A percentile compares a stretch with the other conserved stretches of the same genome.
These are phyloP conservation scores for Dothistroma pini DNA, from an alignment of 2,329 filamentous ascomycete species.

Conservation along the genomic window DNA sequence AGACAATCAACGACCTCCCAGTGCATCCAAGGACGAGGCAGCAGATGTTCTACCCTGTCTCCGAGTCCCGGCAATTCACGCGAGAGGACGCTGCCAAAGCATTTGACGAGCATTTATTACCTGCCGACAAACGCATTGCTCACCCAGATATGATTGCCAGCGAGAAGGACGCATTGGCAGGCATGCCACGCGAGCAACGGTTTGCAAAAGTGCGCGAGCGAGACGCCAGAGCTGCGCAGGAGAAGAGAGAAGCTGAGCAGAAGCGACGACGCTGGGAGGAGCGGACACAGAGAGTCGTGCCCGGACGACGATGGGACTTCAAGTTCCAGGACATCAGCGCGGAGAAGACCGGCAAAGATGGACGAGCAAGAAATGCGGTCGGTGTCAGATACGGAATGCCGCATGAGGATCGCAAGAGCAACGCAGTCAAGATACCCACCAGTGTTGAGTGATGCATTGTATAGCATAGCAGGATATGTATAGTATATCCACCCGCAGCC, in stretches of 20 bases:
- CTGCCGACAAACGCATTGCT: slow-evolving; percentile 61
- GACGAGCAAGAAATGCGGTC: slow-evolving; percentile 51
- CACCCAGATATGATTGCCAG: slow-evolving; percentile 57
- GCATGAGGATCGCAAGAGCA: slow-evolving; percentile 60
- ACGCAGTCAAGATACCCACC: slow-evolving; percentile 60
- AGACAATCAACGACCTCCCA: slow-evolving; percentile 62
- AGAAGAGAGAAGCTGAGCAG: slow-evolving; percentile 39
- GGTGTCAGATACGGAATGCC: slow-evolving; percentile 61
- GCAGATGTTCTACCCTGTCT: slow-evolving; percentile 60
- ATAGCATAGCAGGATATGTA: slow-evolving; percentile 9
- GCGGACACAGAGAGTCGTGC: slow-evolving; percentile 43
- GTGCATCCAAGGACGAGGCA: slow-evolving; percentile 53
- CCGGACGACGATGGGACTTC: slow-evolving; percentile 56
- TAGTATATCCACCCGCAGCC: slow-evolving; percentile 5
- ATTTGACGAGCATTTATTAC: slow-evolving; percentile 56
- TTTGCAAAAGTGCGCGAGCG: slow-evolving; percentile 41
- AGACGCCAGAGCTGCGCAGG: slow-evolving; percentile 30
- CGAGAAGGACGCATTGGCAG: slow-evolving; percentile 43
- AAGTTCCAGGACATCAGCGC: slow-evolving; percentile 57
- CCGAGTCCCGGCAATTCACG: slow-evolving; percentile 63
- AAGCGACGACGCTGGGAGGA: slow-evolving; percentile 44
- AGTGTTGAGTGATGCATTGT: slow-evolving; percentile 44
- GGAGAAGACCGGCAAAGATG: slow-evolving; percentile 54
- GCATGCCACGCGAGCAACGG: slow-evolving; percentile 41
- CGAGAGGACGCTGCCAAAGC: slow-evolving; percentile 61